These are phyloP conservation scores for Prillingera fragicola DNA, from an alignment of 1,284 basidiomycete species.

Conservation along the genomic window DNA sequence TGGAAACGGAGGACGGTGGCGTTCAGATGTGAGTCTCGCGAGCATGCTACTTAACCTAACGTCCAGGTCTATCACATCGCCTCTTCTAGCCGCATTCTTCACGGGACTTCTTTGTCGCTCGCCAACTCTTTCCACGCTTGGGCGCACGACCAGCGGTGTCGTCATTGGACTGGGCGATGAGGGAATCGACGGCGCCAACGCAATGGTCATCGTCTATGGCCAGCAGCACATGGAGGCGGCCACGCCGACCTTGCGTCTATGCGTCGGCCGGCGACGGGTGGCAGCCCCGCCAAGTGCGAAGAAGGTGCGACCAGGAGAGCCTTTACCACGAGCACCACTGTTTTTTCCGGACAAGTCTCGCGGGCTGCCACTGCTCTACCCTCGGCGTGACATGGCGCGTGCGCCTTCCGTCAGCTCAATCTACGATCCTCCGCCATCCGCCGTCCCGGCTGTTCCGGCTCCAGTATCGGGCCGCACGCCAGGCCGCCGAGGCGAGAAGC, in stretches of 20 bases:
- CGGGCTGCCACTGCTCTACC: conserved; percentile 27
- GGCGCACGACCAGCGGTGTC: conserved; percentile 34
- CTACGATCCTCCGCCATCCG: conserved; percentile 36
- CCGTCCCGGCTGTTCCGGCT: background rate
- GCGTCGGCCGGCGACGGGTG: conserved; percentile 28
- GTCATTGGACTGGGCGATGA: conserved; percentile 45
- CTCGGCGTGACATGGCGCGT: conserved; percentile 15
- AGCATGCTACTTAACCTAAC: too few relatives aligned
- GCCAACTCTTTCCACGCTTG: conserved; percentile 22
- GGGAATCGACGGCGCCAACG: conserved; percentile 16
- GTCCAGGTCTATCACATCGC: conserved; percentile 27
- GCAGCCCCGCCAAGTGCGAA: conserved; percentile 24
- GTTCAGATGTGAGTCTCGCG: conserved; percentile 32
- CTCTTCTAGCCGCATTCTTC: conserved; percentile 37
- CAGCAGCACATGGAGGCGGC: conserved; percentile 4
- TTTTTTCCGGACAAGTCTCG: conserved; percentile 32
- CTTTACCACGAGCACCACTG: conserved; percentile 43
- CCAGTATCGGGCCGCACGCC: conserved; percentile 19
- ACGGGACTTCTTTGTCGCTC: conserved; percentile 33
- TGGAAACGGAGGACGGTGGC: conserved; percentile 31
- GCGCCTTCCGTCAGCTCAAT: conserved; percentile 33
- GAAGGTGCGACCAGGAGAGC: conserved; percentile 45
- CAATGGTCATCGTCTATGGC: conserved; percentile 15
- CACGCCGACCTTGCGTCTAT: conserved; percentile 21
- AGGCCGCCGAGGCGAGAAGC: conserved; percentile 40